Base-by-base conservation (phyloP, 2,329 filamentous ascomycete genomes). In the Fusarium sp. region DNA sequence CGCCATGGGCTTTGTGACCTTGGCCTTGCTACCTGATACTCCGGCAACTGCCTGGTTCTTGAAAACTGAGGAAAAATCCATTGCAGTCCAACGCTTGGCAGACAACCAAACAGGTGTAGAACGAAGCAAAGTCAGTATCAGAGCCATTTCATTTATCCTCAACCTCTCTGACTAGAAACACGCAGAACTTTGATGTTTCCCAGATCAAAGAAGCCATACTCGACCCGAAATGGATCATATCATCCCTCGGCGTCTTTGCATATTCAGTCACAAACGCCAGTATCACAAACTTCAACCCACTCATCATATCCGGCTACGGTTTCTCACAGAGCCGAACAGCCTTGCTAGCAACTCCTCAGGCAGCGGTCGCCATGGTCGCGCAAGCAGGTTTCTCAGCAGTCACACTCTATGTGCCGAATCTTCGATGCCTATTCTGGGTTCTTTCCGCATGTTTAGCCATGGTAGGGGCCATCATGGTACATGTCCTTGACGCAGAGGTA, bases 181-280 rank as follows among this genome's bases (percentile, higher is more conserved):
- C 16, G 3, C 27, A 76, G 75, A 70, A 66, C 33, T 79, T 77
- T 60, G 67, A 75, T 7, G 20, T 60, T 0, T 11, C 27, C 0
- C 77, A 78, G 0, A 70, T 79, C 0, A 2, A 73, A 2, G 78
- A 80, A 27, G 61, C 73, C 0, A 58, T 82, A 0, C 53, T 49
- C 0, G 73, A 75, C 5, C 73, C 73, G 0, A 77, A 77, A 5
- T 77, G 71, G 46, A 80, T 76, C 60, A 74, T 77, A 17, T 70
- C 78, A 6, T 79, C 76, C 57, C 44, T 76, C 1, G 67, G 75
- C 1, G 76, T 76, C 0, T 69, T 93, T 31, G 92, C 90, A 80
- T 88, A 92, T 74, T 91, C 92, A 20, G 85, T 93, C 24, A 90
- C 91, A 56, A 90, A 93, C 69, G 90, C 91, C 62, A 92, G 92